Base-by-base conservation (phyloP, 176 grass and related monocot genomes). In the Rhipidocladum racemiflorum region DNA sequence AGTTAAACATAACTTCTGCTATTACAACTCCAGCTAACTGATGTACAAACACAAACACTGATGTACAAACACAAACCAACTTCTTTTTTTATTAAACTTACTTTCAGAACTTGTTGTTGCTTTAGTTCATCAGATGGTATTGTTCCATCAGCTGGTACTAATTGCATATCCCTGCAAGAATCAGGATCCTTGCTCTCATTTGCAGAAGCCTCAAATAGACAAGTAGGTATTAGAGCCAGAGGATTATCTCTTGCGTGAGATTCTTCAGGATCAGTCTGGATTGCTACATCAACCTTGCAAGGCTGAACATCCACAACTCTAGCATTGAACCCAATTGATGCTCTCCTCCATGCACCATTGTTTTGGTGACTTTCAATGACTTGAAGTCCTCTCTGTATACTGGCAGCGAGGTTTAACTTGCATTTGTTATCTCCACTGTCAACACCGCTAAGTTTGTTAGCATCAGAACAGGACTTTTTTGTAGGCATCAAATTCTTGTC, bases 331-430 rank as follows among this genome's bases (percentile, higher is more conserved):
- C 82, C 94, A 46, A 99, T 75, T 6, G 96, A 93, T 46, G 92
- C 88, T 90, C 96, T 91, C 67, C 90, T 95, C 63, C 88, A 81
- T 70, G 79, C 84, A 64, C 85, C 85, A 44, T 86, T 88, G 72
- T 76, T 88, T 78, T 90, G 88, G 42, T 86, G 85, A 71, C 83
- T 91, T 74, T 91, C 90, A 70, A 95, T 85, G 79, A 94, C 89
- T 86, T 93, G 79, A 86, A 99, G 91, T 28, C 96, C 96, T 60
- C 75, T 91, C 59, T 88, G 86, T 83, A 99, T 94, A 77, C 96
- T 99, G 60, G 92, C 92, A 43, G 91, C 89, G 16, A 95, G 73
- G 44, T 89, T 86, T 66, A 88, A 78, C 51, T 91, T 85, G 66
- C 36, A 70, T 63, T 57, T 84, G 24, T 79, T 56, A 69, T 66